Base-by-base conservation (phyloP, 306 rosid species). In the Cyclanthera cordifolia region DNA sequence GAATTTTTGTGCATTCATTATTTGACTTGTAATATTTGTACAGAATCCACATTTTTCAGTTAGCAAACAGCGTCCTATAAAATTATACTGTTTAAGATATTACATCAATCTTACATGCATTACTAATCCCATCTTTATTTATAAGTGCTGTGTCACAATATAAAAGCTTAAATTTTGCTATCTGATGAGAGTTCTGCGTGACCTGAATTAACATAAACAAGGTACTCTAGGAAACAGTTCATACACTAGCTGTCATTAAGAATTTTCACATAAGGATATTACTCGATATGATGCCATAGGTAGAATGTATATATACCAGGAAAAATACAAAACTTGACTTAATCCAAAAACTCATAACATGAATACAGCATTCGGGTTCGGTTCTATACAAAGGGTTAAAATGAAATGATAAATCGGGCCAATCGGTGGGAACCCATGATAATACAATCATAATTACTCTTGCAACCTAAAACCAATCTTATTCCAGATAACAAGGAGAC, bases 401-500 rank as follows among this genome's bases (percentile, higher is more conserved):
- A n/a, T n/a, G n/a, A n/a, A n/a, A n/a, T n/a, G n/a, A n/a, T n/a
- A n/a, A n/a, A n/a, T n/a, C n/a, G n/a, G n/a, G n/a, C n/a, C n/a
- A n/a, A n/a, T n/a, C n/a, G n/a, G n/a, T n/a, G n/a, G 4, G 39
- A 16, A 65, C 70, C 41, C 21, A 64, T 39, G 32, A 43, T 20
- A 39, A 39, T 61, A 59, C 32, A 45, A 23, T 43, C 37, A 30
- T 27, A 58, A 58, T 1, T 30, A 27, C 25, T 6, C 66, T 32
- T 0, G 45, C 46, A 24, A 23, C 24, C 5, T 5, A 24, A 24
- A 16, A 19, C 8, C 21, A 45, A 45, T 23, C 54, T 2, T 65
- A 65, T 45, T 65, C 54, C 53, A 24, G 70, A 65, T n/a, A 65
- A 45, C 53, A 45, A 8, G 70, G 70, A 43, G 23, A 23, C 53